Base-by-base conservation (phyloP, 2,329 filamentous ascomycete species). In the Trichoderma asperellum region DNA sequence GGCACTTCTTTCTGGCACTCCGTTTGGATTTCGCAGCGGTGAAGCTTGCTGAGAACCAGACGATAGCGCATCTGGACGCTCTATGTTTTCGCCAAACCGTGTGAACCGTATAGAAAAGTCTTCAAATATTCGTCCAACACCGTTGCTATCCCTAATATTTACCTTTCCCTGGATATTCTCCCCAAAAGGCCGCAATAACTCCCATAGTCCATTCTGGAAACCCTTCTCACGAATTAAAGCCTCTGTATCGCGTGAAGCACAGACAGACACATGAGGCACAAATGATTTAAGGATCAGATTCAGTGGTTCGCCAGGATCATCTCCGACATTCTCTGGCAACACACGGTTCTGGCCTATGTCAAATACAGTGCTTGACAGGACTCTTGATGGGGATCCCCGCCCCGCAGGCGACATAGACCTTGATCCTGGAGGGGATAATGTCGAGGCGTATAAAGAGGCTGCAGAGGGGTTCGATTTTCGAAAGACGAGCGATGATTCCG, bases 41-140 rank as follows among this genome's bases (percentile, higher is more conserved):
- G 55, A 68, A n/a, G 71, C 53, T 64, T 72, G 77, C 68, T 75
- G 77, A 37, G 74, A 72, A 4, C 75, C 75, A 0, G 75, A 75
- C 11, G 75, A 71, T 18, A 76, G 74, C 11, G 82, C 78, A 64
- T 86, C 83, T 1, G 85, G 84, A 60, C 82, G 79, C 73, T 88
- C 86, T 18, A 89, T 76, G 27, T 85, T 83, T 72, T 87, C 83
- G 1, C 89, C 89, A 67, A 96, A 87, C 70, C 88, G 87, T 5
- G 91, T 89, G 78, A 99, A 97, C 68, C 93, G 91, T 69, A 99
- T 87, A 0, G 93, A 91, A 79, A 94, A 99, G 78, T 98, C 94
- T 68, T 97, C 95, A 83, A 92, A 95, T 49, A 88, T 87, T 76
- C 89, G 89, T 77, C 93, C 94, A 55, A 91, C 88, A 10, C 96